These are phyloP conservation scores for Cornus controversa DNA, from an alignment of 148 eudicot genomes.

Conservation along the genomic window DNA sequence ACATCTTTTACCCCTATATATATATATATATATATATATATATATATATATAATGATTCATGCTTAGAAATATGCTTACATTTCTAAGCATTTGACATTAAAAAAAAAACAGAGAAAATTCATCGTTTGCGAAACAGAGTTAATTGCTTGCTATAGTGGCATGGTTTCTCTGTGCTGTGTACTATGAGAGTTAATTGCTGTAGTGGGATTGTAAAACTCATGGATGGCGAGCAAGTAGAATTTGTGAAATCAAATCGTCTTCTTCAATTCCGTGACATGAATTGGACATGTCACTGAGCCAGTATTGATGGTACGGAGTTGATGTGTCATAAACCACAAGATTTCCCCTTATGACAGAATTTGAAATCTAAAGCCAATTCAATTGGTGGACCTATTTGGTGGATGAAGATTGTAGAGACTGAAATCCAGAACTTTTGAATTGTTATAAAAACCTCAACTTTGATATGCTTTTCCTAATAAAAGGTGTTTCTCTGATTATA, in stretches of 20 bases:
- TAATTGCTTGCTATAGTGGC: not conserved
- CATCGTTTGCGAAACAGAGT: not conserved
- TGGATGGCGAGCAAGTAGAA: not conserved
- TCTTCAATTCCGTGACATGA: not conserved
- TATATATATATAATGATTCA: not conserved
- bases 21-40: too few species aligned
- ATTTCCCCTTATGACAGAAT: not conserved
- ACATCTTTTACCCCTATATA: too few species aligned
- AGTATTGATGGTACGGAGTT: not conserved
- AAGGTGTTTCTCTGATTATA: slow-evolving; percentile 24
- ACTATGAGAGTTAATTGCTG: not conserved
- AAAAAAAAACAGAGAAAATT: not conserved
- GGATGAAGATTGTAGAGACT: not conserved
- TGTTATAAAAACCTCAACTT: not conserved
- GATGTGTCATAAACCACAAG: slow-evolving; percentile 3
- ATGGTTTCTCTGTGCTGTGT: not conserved
- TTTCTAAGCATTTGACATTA: not conserved
- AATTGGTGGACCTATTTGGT: not conserved
- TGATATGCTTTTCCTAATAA: slow-evolving; percentile 11
- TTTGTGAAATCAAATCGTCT: not conserved
- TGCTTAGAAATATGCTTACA: too few species aligned
- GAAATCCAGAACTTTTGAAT: not conserved
- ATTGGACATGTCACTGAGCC: not conserved
- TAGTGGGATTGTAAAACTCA: not conserved
- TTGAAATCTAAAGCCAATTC: slow-evolving; percentile 7